Evolutionary conservation across 345 rosid genomes (phyloP), one percentile per base, ranked within the genome.

Genomic region (Melaleuca alternifolia): DNA sequence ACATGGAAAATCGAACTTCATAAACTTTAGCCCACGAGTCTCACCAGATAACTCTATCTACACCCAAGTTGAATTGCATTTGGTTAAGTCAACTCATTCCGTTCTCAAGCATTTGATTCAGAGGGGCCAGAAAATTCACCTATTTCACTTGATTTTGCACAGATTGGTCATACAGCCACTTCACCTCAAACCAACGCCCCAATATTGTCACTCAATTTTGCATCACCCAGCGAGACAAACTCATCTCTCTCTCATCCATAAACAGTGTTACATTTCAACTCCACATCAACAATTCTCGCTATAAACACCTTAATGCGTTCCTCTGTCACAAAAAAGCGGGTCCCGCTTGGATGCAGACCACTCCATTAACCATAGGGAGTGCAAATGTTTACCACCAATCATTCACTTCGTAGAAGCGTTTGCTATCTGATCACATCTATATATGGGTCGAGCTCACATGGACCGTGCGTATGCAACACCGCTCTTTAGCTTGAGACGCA

Each of bases 31-130:
- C 3, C 48, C 0, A 65, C 79, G 1, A 15, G 18, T 62, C 76
- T 30, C 44, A 62, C 44, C 0, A 62, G 44, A 7, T 28, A 62
- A 62, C 41, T 30, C 44, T 30, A 30, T 0, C 0, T n/a, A n/a
- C n/a, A n/a, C n/a, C n/a, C n/a, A n/a, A n/a, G n/a, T n/a, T n/a
- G n/a, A n/a, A n/a, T n/a, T n/a, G n/a, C n/a, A n/a, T n/a, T n/a
- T n/a, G 2, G 76, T 30, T 28, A 30, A 62, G 21, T 30, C 76
- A 62, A 62, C 44, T 62, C 3, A 33, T 33, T 0, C 24, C 18
- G 46, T 2, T 71, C 12, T 7, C 79, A 71, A 71, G 79, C 79
- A 71, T 33, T 71, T 33, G 48, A 0, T 37, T 18, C 79, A 33
- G 2, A 33, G 24, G 24, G 46, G 46, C 0, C 24, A 65, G 2